Conservation (phyloP, 352 stramenopile species). For the Globisporangium recalcitrans region DNA sequence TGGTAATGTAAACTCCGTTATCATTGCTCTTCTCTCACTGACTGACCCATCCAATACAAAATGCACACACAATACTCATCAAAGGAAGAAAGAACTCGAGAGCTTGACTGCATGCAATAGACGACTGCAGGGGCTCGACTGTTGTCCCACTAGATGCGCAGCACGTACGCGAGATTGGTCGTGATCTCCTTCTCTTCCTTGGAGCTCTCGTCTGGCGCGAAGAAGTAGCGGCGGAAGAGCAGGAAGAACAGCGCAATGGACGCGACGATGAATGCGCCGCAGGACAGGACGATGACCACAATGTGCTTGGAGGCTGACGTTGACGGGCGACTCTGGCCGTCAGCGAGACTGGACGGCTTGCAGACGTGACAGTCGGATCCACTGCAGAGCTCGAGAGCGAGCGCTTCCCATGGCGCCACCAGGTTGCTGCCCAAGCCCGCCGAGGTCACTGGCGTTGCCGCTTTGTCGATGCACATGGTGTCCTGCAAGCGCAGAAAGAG, state of each 20-base stretch:
- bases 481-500: slow-evolving; percentile 27
- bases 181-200: slow-evolving; percentile 53
- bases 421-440: background rate
- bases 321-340: background rate
- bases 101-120: background rate
- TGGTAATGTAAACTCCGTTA: slow-evolving; percentile 4
- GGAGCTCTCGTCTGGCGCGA: slow-evolving; percentile 21
- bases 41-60: slow-evolving; percentile 6
- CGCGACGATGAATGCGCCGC: slow-evolving; percentile 42
- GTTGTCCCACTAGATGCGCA: slow-evolving; percentile 6
- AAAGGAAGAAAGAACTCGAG: background rate
- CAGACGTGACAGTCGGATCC: slow-evolving; percentile 12
- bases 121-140: background rate
- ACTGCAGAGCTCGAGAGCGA: slow-evolving; percentile 24
- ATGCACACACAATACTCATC: background rate
- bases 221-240: slow-evolving; percentile 38
- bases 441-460: slow-evolving; percentile 6
- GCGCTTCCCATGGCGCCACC: background rate
- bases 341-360: slow-evolving; percentile 6
- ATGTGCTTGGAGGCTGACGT: slow-evolving; percentile 19
- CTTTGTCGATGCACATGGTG: slow-evolving; percentile 24
- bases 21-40: background rate
- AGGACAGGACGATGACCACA: slow-evolving; percentile 35
- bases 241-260: slow-evolving; percentile 32
- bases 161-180: slow-evolving; percentile 47